Evolutionary conservation across 2,329 filamentous ascomycete species (phyloP).

Genomic region (Torrubiellomyces zombiae): DNA sequence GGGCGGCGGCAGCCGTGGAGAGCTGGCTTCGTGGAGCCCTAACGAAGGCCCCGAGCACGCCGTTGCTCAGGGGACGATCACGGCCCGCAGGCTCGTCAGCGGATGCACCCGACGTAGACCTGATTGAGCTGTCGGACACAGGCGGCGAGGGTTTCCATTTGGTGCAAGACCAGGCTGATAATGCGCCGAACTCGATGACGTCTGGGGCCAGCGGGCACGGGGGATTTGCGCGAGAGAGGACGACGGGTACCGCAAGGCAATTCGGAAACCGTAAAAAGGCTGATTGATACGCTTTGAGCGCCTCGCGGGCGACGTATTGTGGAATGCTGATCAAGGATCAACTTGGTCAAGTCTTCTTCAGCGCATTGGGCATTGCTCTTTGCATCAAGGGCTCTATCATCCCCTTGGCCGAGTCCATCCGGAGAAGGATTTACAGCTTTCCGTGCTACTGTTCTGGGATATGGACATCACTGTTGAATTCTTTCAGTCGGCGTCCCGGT

Average conservation of each 20-base stretch:
- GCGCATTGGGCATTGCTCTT: too few relatives aligned
- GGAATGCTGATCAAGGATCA: too few relatives aligned
- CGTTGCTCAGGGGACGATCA: constrained; percentile 22
- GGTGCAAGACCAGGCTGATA: constrained; percentile 5
- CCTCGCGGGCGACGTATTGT: too few relatives aligned
- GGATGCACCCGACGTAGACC: constrained; percentile 32
- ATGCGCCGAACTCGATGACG: constrained; percentile 14
- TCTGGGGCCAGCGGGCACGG: constrained; percentile 22
- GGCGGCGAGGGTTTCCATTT: constrained; percentile 34
- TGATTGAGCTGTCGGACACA: constrained; percentile 56
- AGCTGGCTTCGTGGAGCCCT: constrained; percentile 80
- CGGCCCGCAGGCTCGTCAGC: constrained; percentile 12
- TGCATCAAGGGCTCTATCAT: too few relatives aligned
- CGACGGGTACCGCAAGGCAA: constrained; percentile 7
- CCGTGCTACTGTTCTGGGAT: too few relatives aligned
- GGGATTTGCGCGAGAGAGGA: constrained; percentile 20
- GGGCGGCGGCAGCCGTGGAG: constrained; percentile 75
- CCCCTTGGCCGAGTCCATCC: too few relatives aligned
- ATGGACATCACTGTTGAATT: too few relatives aligned
- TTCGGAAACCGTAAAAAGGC: constrained; percentile 21
- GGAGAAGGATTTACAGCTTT: too few relatives aligned
- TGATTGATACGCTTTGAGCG: too few relatives aligned
- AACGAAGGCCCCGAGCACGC: constrained; percentile 39
- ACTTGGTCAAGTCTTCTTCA: too few relatives aligned
- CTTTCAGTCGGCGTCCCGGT: too few relatives aligned